A percentile compares a stretch with the other conserved stretches of the same genome.
phyloP scores from a whole-genome alignment of 495 filamentous ascomycete species.

The Aspergillus wentii region DNA sequence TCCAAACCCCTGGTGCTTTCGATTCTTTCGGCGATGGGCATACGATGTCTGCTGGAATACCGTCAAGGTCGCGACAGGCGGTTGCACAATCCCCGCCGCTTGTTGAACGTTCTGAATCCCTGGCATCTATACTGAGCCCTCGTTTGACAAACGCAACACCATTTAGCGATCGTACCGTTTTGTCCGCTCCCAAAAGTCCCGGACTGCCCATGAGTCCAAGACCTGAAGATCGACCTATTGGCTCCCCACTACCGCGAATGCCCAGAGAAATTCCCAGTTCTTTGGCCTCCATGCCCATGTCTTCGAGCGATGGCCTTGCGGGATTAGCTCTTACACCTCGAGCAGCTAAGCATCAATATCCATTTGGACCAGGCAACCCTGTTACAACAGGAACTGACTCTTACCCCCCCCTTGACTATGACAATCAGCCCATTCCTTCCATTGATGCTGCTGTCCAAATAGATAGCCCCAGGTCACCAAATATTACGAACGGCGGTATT shows the following conservation, averaged over 20 bases:
- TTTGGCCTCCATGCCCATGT: conserved; percentile 59
- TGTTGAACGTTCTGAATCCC: conserved; percentile 22
- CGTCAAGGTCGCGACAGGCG: conserved; percentile 17
- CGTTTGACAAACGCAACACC: conserved; percentile 15
- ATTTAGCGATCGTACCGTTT: conserved; percentile 24
- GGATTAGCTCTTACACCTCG: conserved; percentile 69
- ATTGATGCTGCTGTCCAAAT: conserved; percentile 36
- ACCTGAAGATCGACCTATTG: conserved; percentile 68
- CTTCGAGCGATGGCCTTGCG: conserved; percentile 52
- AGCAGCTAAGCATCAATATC: conserved; percentile 60
- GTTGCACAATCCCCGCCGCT: conserved; percentile 23
- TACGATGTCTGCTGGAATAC: conserved; percentile 12
- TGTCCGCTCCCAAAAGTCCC: conserved; percentile 68
- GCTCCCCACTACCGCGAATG: conserved; percentile 65
- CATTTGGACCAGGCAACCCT: conserved; percentile 43
- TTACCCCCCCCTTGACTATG: conserved; percentile 6
- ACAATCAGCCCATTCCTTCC: conserved; percentile 26
- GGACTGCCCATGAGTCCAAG: conserved; percentile 86
- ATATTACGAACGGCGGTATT: conserved; percentile 26
- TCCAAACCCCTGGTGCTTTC: neutral
- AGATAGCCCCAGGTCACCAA: conserved; percentile 27
- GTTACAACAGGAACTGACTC: conserved; percentile 7
- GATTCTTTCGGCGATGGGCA: neutral
- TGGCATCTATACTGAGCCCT: conserved; percentile 33
- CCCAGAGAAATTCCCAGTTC: conserved; percentile 45